These are phyloP conservation scores for Lichtheimia hyalospora DNA, from an alignment of 371 early-diverging fungal species.

Conservation along the genomic window DNA sequence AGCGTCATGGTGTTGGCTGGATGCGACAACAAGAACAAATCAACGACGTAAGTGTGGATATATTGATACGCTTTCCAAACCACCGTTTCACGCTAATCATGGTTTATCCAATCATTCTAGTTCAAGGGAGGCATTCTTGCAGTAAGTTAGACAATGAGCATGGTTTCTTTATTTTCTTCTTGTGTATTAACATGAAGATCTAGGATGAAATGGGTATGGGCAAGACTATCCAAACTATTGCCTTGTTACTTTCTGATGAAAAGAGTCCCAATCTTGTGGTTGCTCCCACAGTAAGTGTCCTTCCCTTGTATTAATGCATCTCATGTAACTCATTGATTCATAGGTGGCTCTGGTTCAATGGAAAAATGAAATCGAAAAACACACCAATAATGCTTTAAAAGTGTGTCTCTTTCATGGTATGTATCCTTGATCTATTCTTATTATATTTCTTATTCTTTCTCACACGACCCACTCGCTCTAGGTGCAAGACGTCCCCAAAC, in stretches of 20 bases:
- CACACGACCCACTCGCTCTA: conserved; percentile 1
- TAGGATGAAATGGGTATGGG: conserved; percentile 98
- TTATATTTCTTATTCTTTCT: background rate
- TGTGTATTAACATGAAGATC: too few species aligned
- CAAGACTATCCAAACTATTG: conserved; percentile 97
- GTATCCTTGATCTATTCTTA: background rate
- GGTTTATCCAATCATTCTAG: conserved; percentile 18
- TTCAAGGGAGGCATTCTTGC: conserved; percentile 86
- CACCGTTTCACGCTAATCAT: background rate
- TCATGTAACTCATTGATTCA: background rate
- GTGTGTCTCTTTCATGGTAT: conserved; percentile 77
- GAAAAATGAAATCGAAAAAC: conserved; percentile 77
- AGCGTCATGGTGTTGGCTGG: conserved; percentile 85
- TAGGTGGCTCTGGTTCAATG: conserved; percentile 90
- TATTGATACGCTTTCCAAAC: too few species aligned
- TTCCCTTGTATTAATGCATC: background rate
- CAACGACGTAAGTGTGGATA: conserved; percentile 29
- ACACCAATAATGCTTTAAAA: conserved; percentile 64
- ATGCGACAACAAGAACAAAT: conserved; percentile 73
- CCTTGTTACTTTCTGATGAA: conserved; percentile 69
- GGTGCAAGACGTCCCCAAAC: conserved; percentile 54
- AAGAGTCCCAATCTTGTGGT: conserved; percentile 82
- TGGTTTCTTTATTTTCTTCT: too few species aligned
- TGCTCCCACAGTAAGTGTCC: conserved; percentile 67
- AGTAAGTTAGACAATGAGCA: conserved; percentile 21